These are phyloP conservation scores for Penicillium sp. DNA, from an alignment of 2,329 filamentous ascomycete species.

Conservation along the genomic window DNA sequence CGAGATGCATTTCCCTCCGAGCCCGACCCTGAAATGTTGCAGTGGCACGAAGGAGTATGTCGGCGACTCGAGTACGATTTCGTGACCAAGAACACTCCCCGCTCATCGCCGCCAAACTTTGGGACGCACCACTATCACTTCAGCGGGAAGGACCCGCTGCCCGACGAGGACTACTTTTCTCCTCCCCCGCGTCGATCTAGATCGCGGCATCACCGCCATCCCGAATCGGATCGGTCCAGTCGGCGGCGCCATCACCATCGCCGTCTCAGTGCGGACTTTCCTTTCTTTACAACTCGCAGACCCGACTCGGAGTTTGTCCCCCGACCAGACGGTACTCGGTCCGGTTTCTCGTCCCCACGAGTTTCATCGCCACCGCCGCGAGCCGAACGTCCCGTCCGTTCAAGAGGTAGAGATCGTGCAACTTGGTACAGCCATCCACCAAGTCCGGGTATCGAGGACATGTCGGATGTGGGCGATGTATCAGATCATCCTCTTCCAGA, in stretches of 20 bases:
- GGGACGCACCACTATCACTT: constrained; percentile 26
- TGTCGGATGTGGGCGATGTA: constrained; percentile 23
- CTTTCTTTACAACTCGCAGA: constrained; percentile 14
- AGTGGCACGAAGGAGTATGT: constrained; percentile 77
- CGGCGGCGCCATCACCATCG: constrained; percentile 20
- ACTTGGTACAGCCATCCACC: constrained; percentile 14
- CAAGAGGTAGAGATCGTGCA: constrained; percentile 21
- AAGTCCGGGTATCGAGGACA: constrained; percentile 18
- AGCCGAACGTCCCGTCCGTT: constrained; percentile 15
- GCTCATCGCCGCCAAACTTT: constrained; percentile 30
- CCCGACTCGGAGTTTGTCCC: constrained; percentile 16
- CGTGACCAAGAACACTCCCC: constrained; percentile 36
- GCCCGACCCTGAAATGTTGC: constrained; percentile 72
- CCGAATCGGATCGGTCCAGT: constrained; percentile 18
- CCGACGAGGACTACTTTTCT: constrained; percentile 22
- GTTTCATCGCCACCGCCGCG: constrained; percentile 26
- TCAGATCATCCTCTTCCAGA: constrained; percentile 23
- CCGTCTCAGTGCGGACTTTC: constrained; percentile 22
- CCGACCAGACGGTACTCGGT: constrained; percentile 15
- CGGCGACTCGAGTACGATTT: constrained; percentile 61
- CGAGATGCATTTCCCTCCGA: constrained; percentile 65
- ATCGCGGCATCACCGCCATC: constrained; percentile 16
- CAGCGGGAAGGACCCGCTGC: constrained; percentile 29
- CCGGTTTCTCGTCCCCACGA: constrained; percentile 21
- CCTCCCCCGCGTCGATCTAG: constrained; percentile 11